Conservation (phyloP, 2,329 filamentous ascomycete genomes). For the Didymella exigua region DNA sequence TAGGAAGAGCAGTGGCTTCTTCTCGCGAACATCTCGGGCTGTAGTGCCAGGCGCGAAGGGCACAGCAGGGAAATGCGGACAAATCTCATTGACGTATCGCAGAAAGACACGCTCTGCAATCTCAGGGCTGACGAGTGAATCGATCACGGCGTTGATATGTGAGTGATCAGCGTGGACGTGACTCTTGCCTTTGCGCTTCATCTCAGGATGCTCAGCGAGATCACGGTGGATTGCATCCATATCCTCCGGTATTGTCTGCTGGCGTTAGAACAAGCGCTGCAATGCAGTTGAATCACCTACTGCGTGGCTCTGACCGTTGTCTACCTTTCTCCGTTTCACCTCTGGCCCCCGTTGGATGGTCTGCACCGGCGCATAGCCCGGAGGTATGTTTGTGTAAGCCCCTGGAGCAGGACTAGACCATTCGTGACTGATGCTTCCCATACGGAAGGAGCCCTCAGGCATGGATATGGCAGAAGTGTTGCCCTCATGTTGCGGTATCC, state of each 20-base stretch:
- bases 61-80: slow-evolving; percentile 62
- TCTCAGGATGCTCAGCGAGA: slow-evolving; percentile 43
- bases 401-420: slow-evolving; percentile 29
- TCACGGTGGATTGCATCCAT: slow-evolving; percentile 48
- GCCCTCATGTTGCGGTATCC: slow-evolving; percentile 29
- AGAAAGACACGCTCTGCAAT: slow-evolving; percentile 62
- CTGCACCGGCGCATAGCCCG: slow-evolving; percentile 42
- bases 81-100: slow-evolving; percentile 61
- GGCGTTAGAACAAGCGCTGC: not conserved
- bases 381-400: slow-evolving; percentile 35
- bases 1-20: slow-evolving; percentile 65
- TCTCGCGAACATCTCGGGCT: slow-evolving; percentile 60
- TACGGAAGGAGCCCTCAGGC: slow-evolving; percentile 35
- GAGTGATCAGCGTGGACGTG: slow-evolving; percentile 43
- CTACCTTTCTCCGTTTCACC: slow-evolving; percentile 42
- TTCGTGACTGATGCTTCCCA: slow-evolving; percentile 38
- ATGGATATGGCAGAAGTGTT: slow-evolving; percentile 16
- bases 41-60: slow-evolving; percentile 61
- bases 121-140: slow-evolving; percentile 57
- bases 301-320: slow-evolving; percentile 31
- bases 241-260: slow-evolving; percentile 44
- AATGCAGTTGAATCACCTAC: slow-evolving; percentile 23
- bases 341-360: slow-evolving; percentile 38
- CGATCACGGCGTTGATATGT: slow-evolving; percentile 48
- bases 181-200: slow-evolving; percentile 40